Evolutionary conservation across 805 yeast species (phyloP).

Genomic region (Alloascoidea africana): DNA sequence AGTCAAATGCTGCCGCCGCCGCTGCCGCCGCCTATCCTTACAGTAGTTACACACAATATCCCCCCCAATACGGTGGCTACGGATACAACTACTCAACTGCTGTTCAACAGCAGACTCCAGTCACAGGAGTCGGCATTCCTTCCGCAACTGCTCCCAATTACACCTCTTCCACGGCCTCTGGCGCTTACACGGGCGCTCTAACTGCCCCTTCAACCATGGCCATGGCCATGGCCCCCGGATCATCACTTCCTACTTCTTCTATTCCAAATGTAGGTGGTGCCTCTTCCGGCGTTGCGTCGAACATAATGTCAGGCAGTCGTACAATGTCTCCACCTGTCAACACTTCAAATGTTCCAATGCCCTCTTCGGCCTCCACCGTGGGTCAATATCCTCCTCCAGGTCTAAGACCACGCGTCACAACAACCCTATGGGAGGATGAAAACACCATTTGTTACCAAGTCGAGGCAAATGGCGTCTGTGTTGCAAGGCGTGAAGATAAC

Average conservation of each 20-base stretch:
- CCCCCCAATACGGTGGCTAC: too few species aligned
- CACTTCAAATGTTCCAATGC: too few species aligned
- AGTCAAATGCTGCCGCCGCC: too few species aligned
- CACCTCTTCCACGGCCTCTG: constrained; percentile 9
- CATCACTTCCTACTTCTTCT: too few species aligned
- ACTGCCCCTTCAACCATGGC: constrained; percentile 4
- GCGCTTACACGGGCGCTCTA: constrained; percentile 13
- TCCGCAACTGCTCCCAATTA: constrained; percentile 6
- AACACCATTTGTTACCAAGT: constrained; percentile 76
- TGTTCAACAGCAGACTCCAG: constrained; percentile 4
- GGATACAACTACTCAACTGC: background rate
- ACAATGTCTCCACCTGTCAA: too few species aligned
- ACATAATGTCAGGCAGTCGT: too few species aligned
- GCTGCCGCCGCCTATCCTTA: constrained; percentile 3
- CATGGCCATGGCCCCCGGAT: background rate
- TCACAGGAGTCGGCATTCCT: constrained; percentile 8
- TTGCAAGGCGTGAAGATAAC: constrained; percentile 76
- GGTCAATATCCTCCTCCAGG: constrained; percentile 1
- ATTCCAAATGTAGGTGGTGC: too few species aligned
- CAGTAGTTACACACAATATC: too few species aligned
- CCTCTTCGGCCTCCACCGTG: too few species aligned
- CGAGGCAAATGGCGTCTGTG: constrained; percentile 65
- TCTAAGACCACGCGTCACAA: constrained; percentile 44
- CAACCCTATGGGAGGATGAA: constrained; percentile 85
- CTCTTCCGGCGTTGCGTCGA: too few species aligned